phyloP scores from a whole-genome alignment of 257 asterid genomes.

The Solanum gandarillasii region DNA sequence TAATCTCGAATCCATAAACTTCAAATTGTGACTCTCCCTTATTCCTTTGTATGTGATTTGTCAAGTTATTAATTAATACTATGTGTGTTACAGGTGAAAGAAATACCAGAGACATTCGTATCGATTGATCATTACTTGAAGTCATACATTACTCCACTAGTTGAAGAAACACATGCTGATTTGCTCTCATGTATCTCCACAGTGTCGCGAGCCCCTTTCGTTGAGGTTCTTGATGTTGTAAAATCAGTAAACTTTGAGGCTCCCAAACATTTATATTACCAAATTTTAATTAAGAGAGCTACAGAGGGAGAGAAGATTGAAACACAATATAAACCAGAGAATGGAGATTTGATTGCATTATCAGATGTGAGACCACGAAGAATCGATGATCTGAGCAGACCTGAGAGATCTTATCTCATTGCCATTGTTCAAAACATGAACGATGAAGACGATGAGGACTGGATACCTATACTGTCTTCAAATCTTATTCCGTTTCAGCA shows the following conservation, averaged over 20 bases:
- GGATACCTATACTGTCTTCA: constrained; percentile 11
- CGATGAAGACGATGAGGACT: background rate
- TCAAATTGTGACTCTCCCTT: background rate
- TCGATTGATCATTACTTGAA: constrained; percentile 16
- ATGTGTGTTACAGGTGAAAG: constrained; percentile 10
- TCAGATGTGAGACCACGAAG: constrained; percentile 27
- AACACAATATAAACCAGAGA: constrained; percentile 21
- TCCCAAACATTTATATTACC: constrained; percentile 4
- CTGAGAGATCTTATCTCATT: constrained; percentile 8
- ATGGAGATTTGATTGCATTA: constrained; percentile 27
- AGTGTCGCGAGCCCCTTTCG: constrained; percentile 10
- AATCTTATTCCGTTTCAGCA: background rate
- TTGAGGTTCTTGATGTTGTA: constrained; percentile 4
- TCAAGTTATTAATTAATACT: background rate
- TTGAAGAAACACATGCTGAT: constrained; percentile 50
- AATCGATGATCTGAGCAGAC: constrained; percentile 22
- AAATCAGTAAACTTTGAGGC: background rate
- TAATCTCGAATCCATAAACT: too few species aligned
- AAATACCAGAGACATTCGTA: constrained; percentile 18
- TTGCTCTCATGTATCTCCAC: constrained; percentile 19
- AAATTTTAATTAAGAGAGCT: background rate
- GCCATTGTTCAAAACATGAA: constrained; percentile 14
- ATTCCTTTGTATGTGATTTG: background rate
- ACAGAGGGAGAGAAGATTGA: background rate
- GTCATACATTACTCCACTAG: constrained; percentile 29